These are phyloP conservation scores for Auriscalpium microsporum DNA, from an alignment of 768 basidiomycete species.

Conservation along the genomic window DNA sequence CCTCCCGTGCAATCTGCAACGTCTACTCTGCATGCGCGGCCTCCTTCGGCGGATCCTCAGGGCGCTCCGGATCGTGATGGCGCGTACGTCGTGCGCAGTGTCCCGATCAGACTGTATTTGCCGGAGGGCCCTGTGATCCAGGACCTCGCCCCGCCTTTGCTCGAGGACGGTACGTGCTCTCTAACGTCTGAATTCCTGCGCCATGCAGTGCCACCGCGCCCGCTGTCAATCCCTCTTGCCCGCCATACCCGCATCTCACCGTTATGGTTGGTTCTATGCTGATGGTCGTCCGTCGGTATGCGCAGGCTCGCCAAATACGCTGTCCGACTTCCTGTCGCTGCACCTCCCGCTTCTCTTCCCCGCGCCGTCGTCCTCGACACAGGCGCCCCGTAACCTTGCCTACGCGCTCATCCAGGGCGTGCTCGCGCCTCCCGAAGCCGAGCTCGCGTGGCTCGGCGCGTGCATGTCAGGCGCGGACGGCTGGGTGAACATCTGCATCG, in stretches of 20 bases:
- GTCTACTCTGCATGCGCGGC: conserved; percentile 55
- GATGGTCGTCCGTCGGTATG: conserved; percentile 7
- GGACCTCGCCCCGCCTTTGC: conserved; percentile 74
- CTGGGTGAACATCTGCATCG: conserved; percentile 87
- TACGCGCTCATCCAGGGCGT: conserved; percentile 84
- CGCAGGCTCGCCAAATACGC: conserved; percentile 63
- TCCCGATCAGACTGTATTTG: conserved; percentile 85
- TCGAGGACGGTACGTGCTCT: conserved; percentile 59
- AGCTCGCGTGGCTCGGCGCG: conserved; percentile 91
- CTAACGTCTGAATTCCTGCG: conserved; percentile 2
- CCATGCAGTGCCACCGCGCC: not conserved
- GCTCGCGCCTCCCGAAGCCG: conserved; percentile 70
- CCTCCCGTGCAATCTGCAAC: conserved; percentile 41
- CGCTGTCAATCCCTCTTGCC: not conserved
- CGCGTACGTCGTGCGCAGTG: conserved; percentile 78
- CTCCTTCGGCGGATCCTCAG: conserved; percentile 54
- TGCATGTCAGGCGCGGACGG: conserved; percentile 92
- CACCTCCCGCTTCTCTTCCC: conserved; percentile 80
- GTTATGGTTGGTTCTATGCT: conserved; percentile 1
- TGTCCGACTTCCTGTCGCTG: conserved; percentile 57
- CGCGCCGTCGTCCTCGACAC: conserved; percentile 21
- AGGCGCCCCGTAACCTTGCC: conserved; percentile 42
- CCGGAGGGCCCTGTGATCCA: conserved; percentile 88
- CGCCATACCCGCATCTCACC: not conserved
- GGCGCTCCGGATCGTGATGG: conserved; percentile 59